Base-by-base conservation (phyloP, 768 basidiomycete genomes). In the Hydnomerulius pinastri region DNA sequence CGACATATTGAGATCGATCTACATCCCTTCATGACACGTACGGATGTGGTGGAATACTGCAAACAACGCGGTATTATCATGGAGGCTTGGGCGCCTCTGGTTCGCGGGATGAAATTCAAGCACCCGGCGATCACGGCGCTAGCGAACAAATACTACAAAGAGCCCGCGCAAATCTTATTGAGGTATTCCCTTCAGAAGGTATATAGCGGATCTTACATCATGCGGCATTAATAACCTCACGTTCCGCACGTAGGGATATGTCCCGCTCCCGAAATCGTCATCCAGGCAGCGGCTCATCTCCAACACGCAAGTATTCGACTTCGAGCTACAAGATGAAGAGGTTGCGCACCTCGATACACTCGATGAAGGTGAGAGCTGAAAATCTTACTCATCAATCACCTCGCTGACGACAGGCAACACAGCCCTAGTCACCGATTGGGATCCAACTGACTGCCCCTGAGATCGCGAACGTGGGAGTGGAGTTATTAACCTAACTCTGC, bases 21-120 rank as follows among this genome's bases (percentile, higher is more conserved):
- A 20, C 78, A 90, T 66, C 88, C 86, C 2, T 90, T 86, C 65
- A 86, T 86, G 84, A 77, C 79, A 27, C 76, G 82, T 36, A 71
- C 68, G 17, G 79, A 83, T 40, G 79, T 87, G 40, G 84, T 89
- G 24, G 69, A 72, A 6, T 78, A 59, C 28, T 86, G 82, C 65
- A 72, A 72, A 45, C 64, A 79, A 52, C 71, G 81, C 56, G 76
- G 71, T 15, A 86, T 92, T 49, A 63, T 77, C 9, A 72, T 90
- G 9, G 81, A 88, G 74, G 87, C 83, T 44, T 58, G 76, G 49
- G 28, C 51, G 17, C 54, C 60, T 23, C 25, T 48, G 6, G 52
- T 54, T 12, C 43, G 80, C 10, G 85, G 79, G 2, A 71, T 82
- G 65, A 76, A 83, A 39, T 87, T 91, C 69, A 61, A 78, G 17